Evolutionary conservation across 148 eudicot species (phyloP).

Genomic region (Dianthus caryophyllus): DNA sequence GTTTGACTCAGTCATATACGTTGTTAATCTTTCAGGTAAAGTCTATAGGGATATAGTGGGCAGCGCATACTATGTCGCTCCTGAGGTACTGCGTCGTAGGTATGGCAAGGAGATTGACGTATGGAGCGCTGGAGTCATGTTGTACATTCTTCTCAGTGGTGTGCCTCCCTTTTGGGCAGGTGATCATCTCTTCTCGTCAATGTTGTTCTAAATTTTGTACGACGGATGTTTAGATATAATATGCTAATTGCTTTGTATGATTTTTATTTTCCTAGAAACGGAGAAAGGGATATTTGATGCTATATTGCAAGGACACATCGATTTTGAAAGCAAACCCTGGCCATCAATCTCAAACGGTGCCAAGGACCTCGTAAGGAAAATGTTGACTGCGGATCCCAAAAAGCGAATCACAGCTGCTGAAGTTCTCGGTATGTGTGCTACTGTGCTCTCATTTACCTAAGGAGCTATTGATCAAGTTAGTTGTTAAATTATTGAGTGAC

Average conservation of each 20-base stretch:
- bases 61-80: constrained; percentile 93
- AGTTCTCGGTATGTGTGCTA: constrained; percentile 67
- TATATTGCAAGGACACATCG: constrained; percentile 65
- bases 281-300: constrained; percentile 90
- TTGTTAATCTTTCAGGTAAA: constrained; percentile 48
- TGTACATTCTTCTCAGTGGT: constrained; percentile 89
- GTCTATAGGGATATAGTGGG: constrained; percentile 82
- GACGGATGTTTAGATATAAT: not conserved
- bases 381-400: constrained; percentile 84
- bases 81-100: constrained; percentile 76
- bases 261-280: constrained; percentile 43
- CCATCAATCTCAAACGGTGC: constrained; percentile 80
- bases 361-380: constrained; percentile 73
- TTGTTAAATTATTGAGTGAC: not conserved
- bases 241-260: not conserved
- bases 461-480: not conserved
- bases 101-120: constrained; percentile 84
- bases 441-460: not conserved
- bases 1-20: constrained; percentile 14
- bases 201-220: not conserved
- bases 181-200: constrained; percentile 23
- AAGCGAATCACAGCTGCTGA: constrained; percentile 71
- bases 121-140: constrained; percentile 96
- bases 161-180: constrained; percentile 99
- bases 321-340: constrained; percentile 80